phyloP scores from a whole-genome alignment of 495 filamentous ascomycete genomes.

The Hypoxylon fuscum region DNA sequence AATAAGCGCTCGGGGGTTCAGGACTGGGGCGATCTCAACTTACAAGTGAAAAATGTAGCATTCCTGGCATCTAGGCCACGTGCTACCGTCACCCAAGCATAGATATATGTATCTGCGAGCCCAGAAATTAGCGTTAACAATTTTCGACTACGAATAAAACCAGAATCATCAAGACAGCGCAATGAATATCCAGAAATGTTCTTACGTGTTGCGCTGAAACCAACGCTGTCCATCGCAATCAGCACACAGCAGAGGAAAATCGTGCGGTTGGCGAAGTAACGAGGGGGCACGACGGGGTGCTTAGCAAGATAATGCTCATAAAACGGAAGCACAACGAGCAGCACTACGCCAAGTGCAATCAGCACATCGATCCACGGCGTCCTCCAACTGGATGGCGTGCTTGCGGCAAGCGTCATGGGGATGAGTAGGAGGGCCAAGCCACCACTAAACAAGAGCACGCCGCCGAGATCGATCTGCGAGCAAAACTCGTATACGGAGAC shows the following conservation, averaged over 20 bases:
- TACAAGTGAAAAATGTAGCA: slow-evolving; percentile 55
- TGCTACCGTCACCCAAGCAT: slow-evolving; percentile 56
- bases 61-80: slow-evolving; percentile 51
- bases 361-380: slow-evolving; percentile 56
- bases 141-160: not conserved
- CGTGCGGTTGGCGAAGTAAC: slow-evolving; percentile 53
- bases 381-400: slow-evolving; percentile 46
- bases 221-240: slow-evolving; percentile 52
- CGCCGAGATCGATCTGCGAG: slow-evolving; percentile 57
- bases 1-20: not conserved
- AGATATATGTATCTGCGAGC: slow-evolving; percentile 54
- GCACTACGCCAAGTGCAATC: slow-evolving; percentile 49
- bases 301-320: slow-evolving; percentile 56
- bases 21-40: not conserved
- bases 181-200: not conserved
- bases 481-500: slow-evolving; percentile 54
- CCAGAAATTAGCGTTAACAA: slow-evolving; percentile 2
- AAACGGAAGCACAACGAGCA: slow-evolving; percentile 50
- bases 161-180: no score
- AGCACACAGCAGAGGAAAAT: slow-evolving; percentile 52
- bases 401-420: slow-evolving; percentile 52
- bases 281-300: slow-evolving; percentile 55
- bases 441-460: slow-evolving; percentile 49
- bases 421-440: slow-evolving; percentile 50
- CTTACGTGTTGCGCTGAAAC: slow-evolving; percentile 50